phyloP scores from a whole-genome alignment of 148 eudicot genomes.

The Polygonum maritimum region DNA sequence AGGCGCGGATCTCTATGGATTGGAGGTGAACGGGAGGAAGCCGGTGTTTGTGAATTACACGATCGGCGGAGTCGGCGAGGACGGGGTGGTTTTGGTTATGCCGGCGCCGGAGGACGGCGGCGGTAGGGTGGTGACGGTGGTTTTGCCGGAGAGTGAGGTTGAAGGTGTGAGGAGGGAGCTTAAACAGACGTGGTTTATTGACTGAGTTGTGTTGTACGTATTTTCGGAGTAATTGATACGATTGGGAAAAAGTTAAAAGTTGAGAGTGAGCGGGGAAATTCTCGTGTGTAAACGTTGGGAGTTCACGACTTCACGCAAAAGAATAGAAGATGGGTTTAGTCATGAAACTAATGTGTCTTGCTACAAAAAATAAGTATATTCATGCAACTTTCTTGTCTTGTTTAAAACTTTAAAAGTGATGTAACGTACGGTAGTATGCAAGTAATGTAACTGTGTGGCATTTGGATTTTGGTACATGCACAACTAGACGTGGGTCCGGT shows the following conservation, averaged over 20 bases:
- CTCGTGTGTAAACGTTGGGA: no score
- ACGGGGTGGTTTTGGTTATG: constrained; percentile 49
- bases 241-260: background rate
- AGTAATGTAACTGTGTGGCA: no score
- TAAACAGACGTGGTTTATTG: constrained; percentile 24
- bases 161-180: constrained; percentile 34
- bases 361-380: no score
- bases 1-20: constrained; percentile 33
- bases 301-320: no score
- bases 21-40: constrained; percentile 27
- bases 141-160: constrained; percentile 39
- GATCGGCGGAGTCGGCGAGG: constrained; percentile 44
- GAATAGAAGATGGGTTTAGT: no score
- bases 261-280: background rate
- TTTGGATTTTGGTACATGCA: no score
- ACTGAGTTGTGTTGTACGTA: background rate
- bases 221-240: no score
- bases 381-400: no score
- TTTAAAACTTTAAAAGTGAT: no score
- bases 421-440: no score
- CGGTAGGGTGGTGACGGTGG: constrained; percentile 24
- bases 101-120: constrained; percentile 18
- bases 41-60: constrained; percentile 35
- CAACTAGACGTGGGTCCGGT: no score
- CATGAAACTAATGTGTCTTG: no score